Conservation (phyloP, 306 rosid genomes). For the Quercus dentata region DNA sequence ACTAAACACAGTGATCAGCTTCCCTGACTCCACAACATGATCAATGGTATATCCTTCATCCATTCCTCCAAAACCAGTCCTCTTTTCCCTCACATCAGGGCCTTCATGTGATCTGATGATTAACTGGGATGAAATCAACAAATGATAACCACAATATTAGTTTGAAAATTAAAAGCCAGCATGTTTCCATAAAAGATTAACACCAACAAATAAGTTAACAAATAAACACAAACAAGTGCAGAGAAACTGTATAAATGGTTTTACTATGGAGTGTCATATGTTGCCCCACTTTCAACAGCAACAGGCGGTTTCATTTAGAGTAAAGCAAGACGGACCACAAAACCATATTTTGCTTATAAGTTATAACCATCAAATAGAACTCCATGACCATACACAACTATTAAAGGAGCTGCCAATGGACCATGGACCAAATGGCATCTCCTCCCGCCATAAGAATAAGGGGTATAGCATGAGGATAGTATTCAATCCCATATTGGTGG, state of each 20-base stretch:
- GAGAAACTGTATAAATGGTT: background rate
- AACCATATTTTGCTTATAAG: background rate
- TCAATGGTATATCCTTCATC: constrained; percentile 82
- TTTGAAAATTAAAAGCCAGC: constrained; percentile 5
- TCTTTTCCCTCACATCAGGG: constrained; percentile 79
- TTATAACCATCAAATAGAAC: background rate
- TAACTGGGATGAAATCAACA: constrained; percentile 50
- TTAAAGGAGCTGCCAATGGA: background rate
- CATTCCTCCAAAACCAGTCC: constrained; percentile 80
- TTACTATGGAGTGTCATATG: background rate
- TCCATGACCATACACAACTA: background rate
- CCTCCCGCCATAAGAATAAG: background rate
- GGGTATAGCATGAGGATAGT: background rate
- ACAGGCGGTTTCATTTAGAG: background rate
- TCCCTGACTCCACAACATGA: constrained; percentile 87
- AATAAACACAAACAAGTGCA: background rate
- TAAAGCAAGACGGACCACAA: background rate
- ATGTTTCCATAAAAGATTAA: background rate
- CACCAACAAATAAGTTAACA: constrained; percentile 17
- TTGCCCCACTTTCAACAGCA: background rate
- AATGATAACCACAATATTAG: constrained; percentile 27
- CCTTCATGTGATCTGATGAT: constrained; percentile 96
- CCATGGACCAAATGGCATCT: background rate
- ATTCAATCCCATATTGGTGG: background rate
- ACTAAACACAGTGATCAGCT: constrained; percentile 77